A percentile compares a stretch with the other conserved stretches of the same genome.
Conservation (phyloP, 345 rosid genomes). For the Atalantia buxifolia region DNA sequence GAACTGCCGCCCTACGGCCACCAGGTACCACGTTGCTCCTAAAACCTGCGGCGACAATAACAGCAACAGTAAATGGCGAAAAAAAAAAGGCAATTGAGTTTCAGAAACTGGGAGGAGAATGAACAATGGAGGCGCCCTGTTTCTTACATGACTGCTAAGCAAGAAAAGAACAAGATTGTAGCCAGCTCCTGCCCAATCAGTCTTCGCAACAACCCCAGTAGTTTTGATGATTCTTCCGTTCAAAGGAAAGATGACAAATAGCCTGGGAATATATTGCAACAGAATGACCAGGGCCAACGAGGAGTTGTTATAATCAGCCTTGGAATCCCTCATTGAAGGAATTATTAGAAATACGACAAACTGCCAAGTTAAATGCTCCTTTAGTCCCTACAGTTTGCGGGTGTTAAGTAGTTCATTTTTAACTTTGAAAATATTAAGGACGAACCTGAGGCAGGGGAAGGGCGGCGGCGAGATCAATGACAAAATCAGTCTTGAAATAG, state of each 20-base stretch:
- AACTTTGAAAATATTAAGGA: not conserved
- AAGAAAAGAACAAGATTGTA: slow-evolving; percentile 76
- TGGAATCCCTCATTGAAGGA: slow-evolving; percentile 47
- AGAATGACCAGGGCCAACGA: slow-evolving; percentile 69
- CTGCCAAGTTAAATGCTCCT: slow-evolving; percentile 29
- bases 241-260: slow-evolving; percentile 73
- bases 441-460: slow-evolving; percentile 82
- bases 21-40: slow-evolving; percentile 82
- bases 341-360: slow-evolving; percentile 68
- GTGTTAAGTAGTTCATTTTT: too few species aligned
- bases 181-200: slow-evolving; percentile 89
- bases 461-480: slow-evolving; percentile 72
- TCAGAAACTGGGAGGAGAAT: not conserved
- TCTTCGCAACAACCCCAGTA: slow-evolving; percentile 64
- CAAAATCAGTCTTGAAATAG: slow-evolving; percentile 66
- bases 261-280: slow-evolving; percentile 71
- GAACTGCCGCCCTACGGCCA: slow-evolving; percentile 70
- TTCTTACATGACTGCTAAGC: slow-evolving; percentile 74
- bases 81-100: not conserved
- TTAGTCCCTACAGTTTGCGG: too few species aligned
- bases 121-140: not conserved
- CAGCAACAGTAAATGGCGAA: not conserved
- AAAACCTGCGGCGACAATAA: slow-evolving; percentile 36
- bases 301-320: slow-evolving; percentile 63
- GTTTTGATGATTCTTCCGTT: slow-evolving; percentile 66